A percentile compares a stretch with the other conserved stretches of the same genome.
These are phyloP conservation scores for Chlorella sp. DNA, from an alignment of 139 green algal species.

Conservation along the genomic window DNA sequence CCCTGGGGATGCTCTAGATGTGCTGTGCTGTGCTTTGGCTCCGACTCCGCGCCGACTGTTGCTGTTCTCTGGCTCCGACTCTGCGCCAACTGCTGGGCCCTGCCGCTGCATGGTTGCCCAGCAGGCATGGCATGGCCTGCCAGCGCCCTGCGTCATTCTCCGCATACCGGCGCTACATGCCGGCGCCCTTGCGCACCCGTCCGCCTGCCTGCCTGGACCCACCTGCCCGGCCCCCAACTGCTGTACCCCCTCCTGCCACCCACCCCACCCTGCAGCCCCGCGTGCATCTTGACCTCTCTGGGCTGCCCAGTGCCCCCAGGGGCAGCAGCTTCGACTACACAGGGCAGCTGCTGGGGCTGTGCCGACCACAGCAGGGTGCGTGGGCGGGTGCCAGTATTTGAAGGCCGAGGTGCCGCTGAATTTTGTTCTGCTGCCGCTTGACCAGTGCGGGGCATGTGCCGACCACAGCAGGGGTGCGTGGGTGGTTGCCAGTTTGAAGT, in stretches of 20 bases:
- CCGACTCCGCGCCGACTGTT: too few species aligned
- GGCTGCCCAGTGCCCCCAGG: neutral
- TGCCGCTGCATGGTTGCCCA: neutral
- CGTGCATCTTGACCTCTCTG: neutral
- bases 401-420: neutral
- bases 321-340: slow-evolving; percentile 17
- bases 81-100: neutral
- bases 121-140: neutral
- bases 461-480: too few species aligned
- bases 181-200: neutral
- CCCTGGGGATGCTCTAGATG: neutral
- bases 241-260: neutral
- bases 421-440: neutral
- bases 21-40: too few species aligned
- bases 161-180: neutral
- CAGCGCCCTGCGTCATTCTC: too few species aligned
- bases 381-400: neutral
- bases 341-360: slow-evolving; percentile 18
- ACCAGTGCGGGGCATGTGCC: neutral
- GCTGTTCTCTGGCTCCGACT: too few species aligned
- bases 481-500: too few species aligned
- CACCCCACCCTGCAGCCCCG: neutral
- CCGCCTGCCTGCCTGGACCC: neutral
- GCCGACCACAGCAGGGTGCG: neutral
- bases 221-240: neutral